These are phyloP conservation scores for Populus hybrid DNA, from an alignment of 441 rosid species.

Conservation along the genomic window DNA sequence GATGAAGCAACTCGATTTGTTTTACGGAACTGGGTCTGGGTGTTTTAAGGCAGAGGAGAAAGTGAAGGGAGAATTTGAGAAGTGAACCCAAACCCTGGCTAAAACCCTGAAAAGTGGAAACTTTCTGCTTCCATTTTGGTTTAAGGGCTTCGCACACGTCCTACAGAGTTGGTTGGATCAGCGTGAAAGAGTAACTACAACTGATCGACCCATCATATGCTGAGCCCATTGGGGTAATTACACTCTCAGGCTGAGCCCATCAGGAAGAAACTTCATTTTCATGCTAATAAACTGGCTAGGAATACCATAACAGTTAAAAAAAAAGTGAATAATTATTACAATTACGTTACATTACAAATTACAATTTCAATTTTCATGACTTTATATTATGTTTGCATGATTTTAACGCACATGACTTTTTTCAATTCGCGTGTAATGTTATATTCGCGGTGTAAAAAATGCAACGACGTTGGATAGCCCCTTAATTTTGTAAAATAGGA, in stretches of 20 bases:
- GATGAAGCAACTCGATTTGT: no score
- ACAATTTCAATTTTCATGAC: no score
- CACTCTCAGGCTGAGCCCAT: no score
- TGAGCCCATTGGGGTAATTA: neutral
- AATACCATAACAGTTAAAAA: no score
- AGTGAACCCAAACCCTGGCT: slow-evolving; percentile 14
- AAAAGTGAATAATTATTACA: no score
- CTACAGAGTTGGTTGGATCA: neutral
- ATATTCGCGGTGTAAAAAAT: no score
- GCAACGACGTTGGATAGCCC: no score
- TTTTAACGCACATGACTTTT: no score
- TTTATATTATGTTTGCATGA: no score
- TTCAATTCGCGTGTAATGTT: no score
- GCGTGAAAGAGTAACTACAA: neutral
- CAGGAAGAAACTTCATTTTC: neutral
- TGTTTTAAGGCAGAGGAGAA: neutral
- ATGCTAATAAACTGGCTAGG: neutral
- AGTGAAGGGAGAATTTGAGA: neutral
- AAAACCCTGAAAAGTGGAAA: slow-evolving; percentile 9
- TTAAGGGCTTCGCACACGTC: neutral
- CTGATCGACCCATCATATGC: neutral
- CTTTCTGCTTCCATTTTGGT: neutral
- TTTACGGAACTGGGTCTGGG: neutral
- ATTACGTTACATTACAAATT: no score
- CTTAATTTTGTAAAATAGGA: no score